Evolutionary conservation across 306 rosid species (phyloP), one percentile per base, ranked within the genome.

Genomic region (Rosa lucieae): DNA sequence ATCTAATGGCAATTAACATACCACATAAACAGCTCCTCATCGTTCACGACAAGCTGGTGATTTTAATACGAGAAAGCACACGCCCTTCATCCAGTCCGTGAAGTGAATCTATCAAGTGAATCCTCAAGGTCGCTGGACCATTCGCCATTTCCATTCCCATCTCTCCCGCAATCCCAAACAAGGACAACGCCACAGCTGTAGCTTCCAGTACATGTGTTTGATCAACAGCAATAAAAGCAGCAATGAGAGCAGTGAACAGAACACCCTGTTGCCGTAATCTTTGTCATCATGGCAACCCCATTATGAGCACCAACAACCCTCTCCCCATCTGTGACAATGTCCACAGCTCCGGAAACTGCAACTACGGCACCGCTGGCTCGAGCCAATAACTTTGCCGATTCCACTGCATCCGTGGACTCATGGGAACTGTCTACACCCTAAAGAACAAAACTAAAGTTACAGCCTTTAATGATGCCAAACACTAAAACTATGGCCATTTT

Each of bases 231-330:
- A 95, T 85, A 77, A 92, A 91, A 68, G 98, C 99, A 62, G 97
- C 93, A 76, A 95, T 78, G 8, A 95, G 90, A 51, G 97, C 95
- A 72, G 98, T 87, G 72, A 95, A 95, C 97, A 5, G 99, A 90
- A 83, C 99, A 92, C 39, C 98, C 93, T 4, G 97, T 92, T 78
- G 97, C 98, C 8, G 99, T 92, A 77, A 95, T 88, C 78, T 80
- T 95, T 62, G 90, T 97, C 99, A 95, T 74, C 96, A 95, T 80
- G 20, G 92, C 74, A 85, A 92, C 98, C 73, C 99, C 99, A 80
- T 95, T 95, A 76, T 81, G 89, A 80, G 94, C 94, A 29, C 96
- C 96, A 76, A 95, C 82, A 67, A 92, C 97, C 77, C 71, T 85
- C 48, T 82, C 80, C 79, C 98, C 99, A 79, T 92, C 93, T 0